Evolutionary conservation across 2,329 filamentous ascomycete genomes (phyloP).

Genomic region (Paracoccidioides brasiliensis): DNA sequence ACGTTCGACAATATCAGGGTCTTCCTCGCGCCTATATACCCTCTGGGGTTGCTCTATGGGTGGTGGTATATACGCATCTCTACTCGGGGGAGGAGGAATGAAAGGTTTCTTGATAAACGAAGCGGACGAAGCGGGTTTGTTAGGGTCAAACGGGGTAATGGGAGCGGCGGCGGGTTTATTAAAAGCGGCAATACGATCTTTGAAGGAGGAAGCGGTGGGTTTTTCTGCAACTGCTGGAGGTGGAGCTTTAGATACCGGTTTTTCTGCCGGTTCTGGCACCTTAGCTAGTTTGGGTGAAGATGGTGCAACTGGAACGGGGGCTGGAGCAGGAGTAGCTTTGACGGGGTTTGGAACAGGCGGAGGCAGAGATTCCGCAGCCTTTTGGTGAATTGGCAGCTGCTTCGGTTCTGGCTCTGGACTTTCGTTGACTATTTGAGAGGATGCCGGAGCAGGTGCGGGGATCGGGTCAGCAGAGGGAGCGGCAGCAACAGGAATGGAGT

Average conservation of each 20-base stretch:
- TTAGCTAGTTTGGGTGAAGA: constrained; percentile 20
- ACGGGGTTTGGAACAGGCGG: constrained; percentile 15
- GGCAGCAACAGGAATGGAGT: constrained; percentile 25
- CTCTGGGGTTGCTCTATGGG: constrained; percentile 58
- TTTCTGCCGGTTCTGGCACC: constrained; percentile 26
- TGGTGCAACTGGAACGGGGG: constrained; percentile 15
- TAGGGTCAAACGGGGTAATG: constrained; percentile 78
- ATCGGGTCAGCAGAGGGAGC: constrained; percentile 14
- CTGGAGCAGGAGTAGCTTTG: neutral
- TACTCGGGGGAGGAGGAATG: constrained; percentile 84
- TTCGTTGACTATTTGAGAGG: constrained; percentile 22
- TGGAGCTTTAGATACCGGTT: constrained; percentile 43
- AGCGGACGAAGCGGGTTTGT: constrained; percentile 43
- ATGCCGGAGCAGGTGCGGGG: constrained; percentile 19
- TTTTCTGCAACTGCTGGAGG: constrained; percentile 58
- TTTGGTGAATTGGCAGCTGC: constrained; percentile 17
- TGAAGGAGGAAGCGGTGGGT: constrained; percentile 65
- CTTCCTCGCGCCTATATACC: constrained; percentile 76
- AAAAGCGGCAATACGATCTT: constrained; percentile 91
- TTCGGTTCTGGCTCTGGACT: constrained; percentile 18
- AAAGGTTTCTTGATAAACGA: constrained; percentile 94
- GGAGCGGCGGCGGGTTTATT: constrained; percentile 81
- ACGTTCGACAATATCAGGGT: constrained; percentile 41
- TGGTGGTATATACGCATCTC: constrained; percentile 77
- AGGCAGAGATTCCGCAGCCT: constrained; percentile 10